Evolutionary conservation across 257 asterid genomes (phyloP).

Genomic region (Linaria vulgaris): DNA sequence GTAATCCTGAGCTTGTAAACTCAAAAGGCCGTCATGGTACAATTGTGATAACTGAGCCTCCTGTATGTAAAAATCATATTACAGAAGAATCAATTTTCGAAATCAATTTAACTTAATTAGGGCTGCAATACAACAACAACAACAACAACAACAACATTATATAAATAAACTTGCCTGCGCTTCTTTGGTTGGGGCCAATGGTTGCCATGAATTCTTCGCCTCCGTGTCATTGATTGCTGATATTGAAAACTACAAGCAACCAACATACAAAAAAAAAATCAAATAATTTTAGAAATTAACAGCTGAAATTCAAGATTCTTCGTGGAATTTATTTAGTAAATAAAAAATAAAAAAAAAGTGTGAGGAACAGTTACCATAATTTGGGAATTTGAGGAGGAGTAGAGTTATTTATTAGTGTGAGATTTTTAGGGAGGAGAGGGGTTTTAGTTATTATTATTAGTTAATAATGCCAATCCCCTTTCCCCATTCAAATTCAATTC

Average conservation of each 20-base stretch:
- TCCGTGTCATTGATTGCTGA: slow-evolving; percentile 92
- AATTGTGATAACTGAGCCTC: slow-evolving; percentile 86
- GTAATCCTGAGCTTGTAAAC: slow-evolving; percentile 81
- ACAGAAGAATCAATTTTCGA: too few species aligned
- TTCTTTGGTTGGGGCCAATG: slow-evolving; percentile 94
- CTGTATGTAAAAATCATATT: slow-evolving; percentile 39
- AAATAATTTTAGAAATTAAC: neutral
- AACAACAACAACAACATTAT: slow-evolving; percentile 10
- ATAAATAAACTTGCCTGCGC: slow-evolving; percentile 68
- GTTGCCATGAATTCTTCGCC: slow-evolving; percentile 71
- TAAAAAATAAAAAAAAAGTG: neutral
- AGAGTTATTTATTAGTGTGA: slow-evolving; percentile 33
- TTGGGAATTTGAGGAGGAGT: slow-evolving; percentile 11
- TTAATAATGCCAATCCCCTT: too few species aligned
- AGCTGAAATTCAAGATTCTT: slow-evolving; percentile 13
- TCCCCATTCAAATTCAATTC: too few species aligned
- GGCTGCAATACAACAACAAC: neutral
- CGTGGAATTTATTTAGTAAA: neutral
- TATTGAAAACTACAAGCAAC: slow-evolving; percentile 71
- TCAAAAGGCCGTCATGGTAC: slow-evolving; percentile 88
- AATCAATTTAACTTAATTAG: too few species aligned
- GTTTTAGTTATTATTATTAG: too few species aligned
- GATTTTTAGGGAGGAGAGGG: too few species aligned
- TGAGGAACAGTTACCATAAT: slow-evolving; percentile 36
- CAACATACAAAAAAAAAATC: slow-evolving; percentile 11